These are phyloP conservation scores for Setomelanomma holmii DNA, from an alignment of 2,329 filamentous ascomycete genomes.

Conservation along the genomic window DNA sequence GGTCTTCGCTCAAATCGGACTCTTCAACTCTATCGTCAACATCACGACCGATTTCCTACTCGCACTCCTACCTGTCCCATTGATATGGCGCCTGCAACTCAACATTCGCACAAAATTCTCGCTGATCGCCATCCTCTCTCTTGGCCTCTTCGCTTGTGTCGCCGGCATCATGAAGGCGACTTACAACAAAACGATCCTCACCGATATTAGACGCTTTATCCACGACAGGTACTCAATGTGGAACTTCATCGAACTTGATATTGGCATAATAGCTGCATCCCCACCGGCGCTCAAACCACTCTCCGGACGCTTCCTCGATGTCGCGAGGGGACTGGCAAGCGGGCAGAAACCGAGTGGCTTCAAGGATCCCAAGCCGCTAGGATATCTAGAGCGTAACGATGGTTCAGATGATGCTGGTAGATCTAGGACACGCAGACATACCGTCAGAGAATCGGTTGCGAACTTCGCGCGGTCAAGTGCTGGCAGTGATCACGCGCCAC, in stretches of 20 bases:
- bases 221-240: constrained; percentile 52
- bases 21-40: constrained; percentile 54
- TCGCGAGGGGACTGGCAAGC: not conserved
- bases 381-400: not conserved
- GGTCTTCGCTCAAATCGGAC: constrained; percentile 53
- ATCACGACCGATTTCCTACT: constrained; percentile 51
- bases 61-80: constrained; percentile 50
- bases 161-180: constrained; percentile 53
- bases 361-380: not conserved
- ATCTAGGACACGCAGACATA: not conserved
- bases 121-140: constrained; percentile 41
- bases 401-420: not conserved
- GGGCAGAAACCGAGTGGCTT: not conserved
- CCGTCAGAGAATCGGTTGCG: too few relatives aligned
- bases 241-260: constrained; percentile 54
- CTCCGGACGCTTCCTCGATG: not conserved
- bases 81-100: constrained; percentile 52
- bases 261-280: constrained; percentile 47
- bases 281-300: constrained; percentile 43
- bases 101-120: constrained; percentile 51
- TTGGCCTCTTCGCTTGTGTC: constrained; percentile 51
- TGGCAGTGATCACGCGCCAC: not conserved
- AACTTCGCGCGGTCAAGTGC: too few relatives aligned
- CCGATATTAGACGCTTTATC: constrained; percentile 45
- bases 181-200: constrained; percentile 46